These are phyloP conservation scores for Colletotrichum cuscutae DNA, from an alignment of 2,329 filamentous ascomycete genomes.

Conservation along the genomic window DNA sequence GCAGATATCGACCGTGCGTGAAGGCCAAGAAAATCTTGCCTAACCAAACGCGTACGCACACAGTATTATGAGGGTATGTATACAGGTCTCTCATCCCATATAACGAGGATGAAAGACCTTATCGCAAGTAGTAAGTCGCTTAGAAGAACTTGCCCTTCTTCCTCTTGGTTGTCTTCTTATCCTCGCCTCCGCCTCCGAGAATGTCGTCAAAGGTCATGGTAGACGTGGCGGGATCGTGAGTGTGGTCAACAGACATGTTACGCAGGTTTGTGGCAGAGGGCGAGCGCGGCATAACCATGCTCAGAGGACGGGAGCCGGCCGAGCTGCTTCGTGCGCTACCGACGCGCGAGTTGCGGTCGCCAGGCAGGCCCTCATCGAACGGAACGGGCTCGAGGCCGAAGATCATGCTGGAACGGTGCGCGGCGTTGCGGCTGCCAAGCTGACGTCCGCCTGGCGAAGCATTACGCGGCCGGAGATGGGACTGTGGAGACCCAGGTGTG, in stretches of 20 bases:
- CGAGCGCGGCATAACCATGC: conserved; percentile 40
- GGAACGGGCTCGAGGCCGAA: conserved; percentile 53
- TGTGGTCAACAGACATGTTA: conserved; percentile 35
- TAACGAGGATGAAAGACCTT: background rate
- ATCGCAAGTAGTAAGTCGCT: background rate
- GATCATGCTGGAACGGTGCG: conserved; percentile 54
- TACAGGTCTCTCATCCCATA: conserved; percentile 14
- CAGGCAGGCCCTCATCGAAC: conserved; percentile 32
- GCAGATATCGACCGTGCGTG: background rate
- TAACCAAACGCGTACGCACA: conserved; percentile 14
- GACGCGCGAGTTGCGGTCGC: conserved; percentile 34
- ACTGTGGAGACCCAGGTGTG: conserved; percentile 43
- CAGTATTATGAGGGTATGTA: conserved; percentile 26
- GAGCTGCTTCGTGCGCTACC: conserved; percentile 43
- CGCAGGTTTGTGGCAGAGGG: conserved; percentile 49
- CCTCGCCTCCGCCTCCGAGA: conserved; percentile 46
- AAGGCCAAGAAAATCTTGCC: background rate
- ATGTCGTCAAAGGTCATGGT: conserved; percentile 62
- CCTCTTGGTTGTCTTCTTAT: conserved; percentile 46
- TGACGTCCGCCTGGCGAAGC: conserved; percentile 48
- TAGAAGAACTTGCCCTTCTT: conserved; percentile 56
- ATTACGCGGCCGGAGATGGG: conserved; percentile 50
- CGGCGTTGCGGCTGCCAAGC: conserved; percentile 40
- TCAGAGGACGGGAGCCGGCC: conserved; percentile 30
- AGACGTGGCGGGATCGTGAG: conserved; percentile 38